Evolutionary conservation across 106 monocot species (phyloP), one percentile per base, ranked within the genome.

Genomic region (Iris macrosiphon): DNA sequence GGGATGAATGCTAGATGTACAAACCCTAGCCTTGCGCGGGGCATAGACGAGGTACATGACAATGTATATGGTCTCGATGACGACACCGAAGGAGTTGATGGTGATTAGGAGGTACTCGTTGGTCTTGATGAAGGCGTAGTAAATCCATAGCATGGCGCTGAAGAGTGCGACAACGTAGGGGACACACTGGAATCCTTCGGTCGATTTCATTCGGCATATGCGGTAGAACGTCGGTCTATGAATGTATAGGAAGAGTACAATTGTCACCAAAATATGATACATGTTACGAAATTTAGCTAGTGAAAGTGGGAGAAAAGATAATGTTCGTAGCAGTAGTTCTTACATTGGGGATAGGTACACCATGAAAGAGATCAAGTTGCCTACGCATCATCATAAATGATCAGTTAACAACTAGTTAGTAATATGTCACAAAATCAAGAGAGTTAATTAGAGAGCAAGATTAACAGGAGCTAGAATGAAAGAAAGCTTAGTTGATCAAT

Each of bases 101-200:
- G 78, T 81, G 77, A 89, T 67, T 12, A 94, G 78, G 38, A 94
- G 75, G 45, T 17, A 45, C 1, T 62, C 78, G 19, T 70, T 26
- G 14, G 70, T 65, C 50, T 82, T 79, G 33, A 77, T 14, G 29
- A 79, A 27, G 9, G 92, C 87, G 40, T 83, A 92, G 69, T 61
- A 83, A 17, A 92, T 73, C 87, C 83, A 87, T 27, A 92, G 59
- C 79, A 75, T 87, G 11, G 79, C 61, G 27, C 83, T 87, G 63
- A 92, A 80, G 17, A 92, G 66, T 0, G 87, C 76, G 2, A 80
- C 76, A 0, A 77, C 61, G 24, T 87, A 87, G 0, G 92, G 92
- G 13, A 77, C 45, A 0, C 79, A 79, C 0, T 83, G 83, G 45
- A 92, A 92, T 7, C 83, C 87, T 46, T 83, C 76, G 0, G 77